Conservation (phyloP, 108 stramenopile species). For the Skeletonema marinoi region DNA sequence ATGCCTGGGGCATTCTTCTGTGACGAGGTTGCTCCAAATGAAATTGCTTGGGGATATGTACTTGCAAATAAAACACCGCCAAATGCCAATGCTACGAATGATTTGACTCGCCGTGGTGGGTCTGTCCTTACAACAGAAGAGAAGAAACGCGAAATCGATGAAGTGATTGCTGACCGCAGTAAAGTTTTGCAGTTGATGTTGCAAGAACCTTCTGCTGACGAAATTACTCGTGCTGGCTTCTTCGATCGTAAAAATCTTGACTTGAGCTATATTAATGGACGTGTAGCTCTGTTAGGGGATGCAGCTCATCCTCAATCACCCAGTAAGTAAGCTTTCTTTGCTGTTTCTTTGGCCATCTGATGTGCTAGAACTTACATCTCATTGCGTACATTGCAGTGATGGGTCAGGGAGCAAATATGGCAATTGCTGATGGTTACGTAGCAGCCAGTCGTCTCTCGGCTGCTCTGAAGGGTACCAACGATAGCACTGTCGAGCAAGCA, state of each 20-base stretch:
- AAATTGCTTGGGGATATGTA: slow-evolving; percentile 1
- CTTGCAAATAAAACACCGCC: slow-evolving; percentile 2
- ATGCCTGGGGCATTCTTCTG: neutral
- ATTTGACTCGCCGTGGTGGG: slow-evolving; percentile 35
- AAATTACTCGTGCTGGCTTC: slow-evolving; percentile 35
- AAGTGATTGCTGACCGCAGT: neutral
- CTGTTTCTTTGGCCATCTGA: too few species aligned
- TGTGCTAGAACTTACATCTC: too few species aligned
- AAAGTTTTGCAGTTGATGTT: slow-evolving; percentile 5
- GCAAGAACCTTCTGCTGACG: slow-evolving; percentile 7
- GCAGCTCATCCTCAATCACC: slow-evolving; percentile 41
- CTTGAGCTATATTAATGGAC: slow-evolving; percentile 18
- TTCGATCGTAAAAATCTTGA: slow-evolving; percentile 28
- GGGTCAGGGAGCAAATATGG: slow-evolving; percentile 46
- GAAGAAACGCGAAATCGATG: slow-evolving; percentile 16
- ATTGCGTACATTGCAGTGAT: neutral
- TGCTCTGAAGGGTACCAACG: neutral
- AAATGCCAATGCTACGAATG: neutral
- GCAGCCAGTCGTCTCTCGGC: slow-evolving; percentile 6
- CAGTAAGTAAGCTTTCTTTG: neutral
- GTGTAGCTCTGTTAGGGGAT: slow-evolving; percentile 24
- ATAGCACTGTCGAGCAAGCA: slow-evolving; percentile 4
- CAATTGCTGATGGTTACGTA: slow-evolving; percentile 35
- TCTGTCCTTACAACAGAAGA: neutral
- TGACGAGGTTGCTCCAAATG: neutral